phyloP scores from a whole-genome alignment of 495 filamentous ascomycete genomes.

The Pyronema omphalodes region DNA sequence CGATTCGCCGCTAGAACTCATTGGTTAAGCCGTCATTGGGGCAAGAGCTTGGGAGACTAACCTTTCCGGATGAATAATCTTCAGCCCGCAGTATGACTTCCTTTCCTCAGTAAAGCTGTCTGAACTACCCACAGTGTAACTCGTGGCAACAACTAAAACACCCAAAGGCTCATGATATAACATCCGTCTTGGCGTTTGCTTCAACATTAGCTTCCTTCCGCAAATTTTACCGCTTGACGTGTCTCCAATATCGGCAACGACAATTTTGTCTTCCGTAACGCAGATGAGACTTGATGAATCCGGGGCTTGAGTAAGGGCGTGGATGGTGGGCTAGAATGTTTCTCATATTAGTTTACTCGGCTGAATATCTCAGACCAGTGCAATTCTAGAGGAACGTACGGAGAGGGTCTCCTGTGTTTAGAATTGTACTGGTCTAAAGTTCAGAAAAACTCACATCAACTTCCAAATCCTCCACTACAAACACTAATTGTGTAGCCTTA shows the following conservation, averaged over 20 bases:
- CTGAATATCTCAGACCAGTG: not conserved
- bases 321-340: slow-evolving; percentile 14
- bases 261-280: slow-evolving; percentile 22
- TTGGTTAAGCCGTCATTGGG: no score
- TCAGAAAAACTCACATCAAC: slow-evolving; percentile 13
- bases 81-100: slow-evolving; percentile 19
- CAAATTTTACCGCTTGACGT: slow-evolving; percentile 17
- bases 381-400: no score
- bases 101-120: slow-evolving; percentile 3
- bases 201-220: slow-evolving; percentile 17
- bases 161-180: slow-evolving; percentile 19
- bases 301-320: slow-evolving; percentile 18
- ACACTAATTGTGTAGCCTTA: slow-evolving; percentile 19
- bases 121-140: slow-evolving; percentile 2
- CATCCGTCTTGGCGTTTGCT: slow-evolving; percentile 22
- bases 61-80: slow-evolving; percentile 22
- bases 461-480: slow-evolving; percentile 12
- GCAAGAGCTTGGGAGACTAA: slow-evolving; percentile 2
- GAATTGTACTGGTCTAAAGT: not conserved
- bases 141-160: slow-evolving; percentile 22
- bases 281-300: slow-evolving; percentile 19
- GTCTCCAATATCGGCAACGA: slow-evolving; percentile 20
- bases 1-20: slow-evolving; percentile 8
- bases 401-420: no score
- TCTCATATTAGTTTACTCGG: not conserved